phyloP scores from a whole-genome alignment of 257 asterid species.

The Ajuga chamaepitys region DNA sequence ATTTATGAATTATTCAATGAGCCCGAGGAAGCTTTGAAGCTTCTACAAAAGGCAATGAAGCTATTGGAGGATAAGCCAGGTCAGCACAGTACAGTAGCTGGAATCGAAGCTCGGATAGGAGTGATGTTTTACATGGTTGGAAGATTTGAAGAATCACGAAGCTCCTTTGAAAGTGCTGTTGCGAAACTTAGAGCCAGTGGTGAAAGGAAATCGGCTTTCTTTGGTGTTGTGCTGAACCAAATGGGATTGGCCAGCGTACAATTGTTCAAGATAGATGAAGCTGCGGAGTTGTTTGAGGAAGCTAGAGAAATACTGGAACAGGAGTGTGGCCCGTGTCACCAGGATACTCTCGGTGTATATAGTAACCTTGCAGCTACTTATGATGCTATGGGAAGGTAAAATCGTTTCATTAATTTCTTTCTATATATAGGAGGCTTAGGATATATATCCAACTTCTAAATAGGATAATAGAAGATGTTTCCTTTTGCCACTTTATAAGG shows the following conservation, averaged over 20 bases:
- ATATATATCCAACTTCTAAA: no score
- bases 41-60: slow-evolving; percentile 80
- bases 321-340: slow-evolving; percentile 92
- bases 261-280: slow-evolving; percentile 91
- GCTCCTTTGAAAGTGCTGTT: slow-evolving; percentile 75
- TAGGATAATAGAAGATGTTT: no score
- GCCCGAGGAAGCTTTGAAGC: slow-evolving; percentile 91
- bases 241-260: slow-evolving; percentile 97
- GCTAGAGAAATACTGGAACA: slow-evolving; percentile 86
- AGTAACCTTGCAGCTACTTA: slow-evolving; percentile 98
- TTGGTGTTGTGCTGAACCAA: slow-evolving; percentile 93
- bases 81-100: slow-evolving; percentile 93
- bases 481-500: no score
- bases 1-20: slow-evolving; percentile 86
- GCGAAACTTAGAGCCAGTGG: slow-evolving; percentile 77
- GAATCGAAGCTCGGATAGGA: slow-evolving; percentile 93
- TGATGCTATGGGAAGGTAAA: slow-evolving; percentile 99
- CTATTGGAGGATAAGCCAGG: slow-evolving; percentile 93
- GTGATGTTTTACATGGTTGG: slow-evolving; percentile 92
- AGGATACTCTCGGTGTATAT: slow-evolving; percentile 94
- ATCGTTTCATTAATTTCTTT: background rate
- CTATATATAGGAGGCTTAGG: no score
- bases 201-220: slow-evolving; percentile 93
- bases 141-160: slow-evolving; percentile 76
- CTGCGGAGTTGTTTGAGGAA: slow-evolving; percentile 96